Conservation (phyloP, 805 yeast genomes). For the Candida tammaniensis region DNA sequence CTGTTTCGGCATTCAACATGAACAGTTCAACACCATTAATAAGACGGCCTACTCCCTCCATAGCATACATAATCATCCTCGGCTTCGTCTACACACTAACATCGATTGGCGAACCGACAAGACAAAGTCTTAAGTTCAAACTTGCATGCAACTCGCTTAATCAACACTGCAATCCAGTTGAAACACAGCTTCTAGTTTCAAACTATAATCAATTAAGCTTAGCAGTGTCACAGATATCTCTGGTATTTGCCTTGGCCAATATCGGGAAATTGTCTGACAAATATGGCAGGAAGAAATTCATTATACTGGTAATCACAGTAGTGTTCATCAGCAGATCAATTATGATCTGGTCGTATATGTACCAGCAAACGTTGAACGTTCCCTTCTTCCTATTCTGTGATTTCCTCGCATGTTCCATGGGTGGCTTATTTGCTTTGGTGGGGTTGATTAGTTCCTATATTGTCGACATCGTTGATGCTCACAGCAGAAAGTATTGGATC, state of each 20-base stretch:
- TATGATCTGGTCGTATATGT: slow-evolving; percentile 22
- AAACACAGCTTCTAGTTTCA: slow-evolving; percentile 38
- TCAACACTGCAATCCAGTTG: slow-evolving; percentile 25
- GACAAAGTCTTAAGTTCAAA: slow-evolving; percentile 33
- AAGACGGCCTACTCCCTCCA: slow-evolving; percentile 1
- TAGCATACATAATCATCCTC: slow-evolving; percentile 4
- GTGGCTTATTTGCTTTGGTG: slow-evolving; percentile 55
- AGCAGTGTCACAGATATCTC: slow-evolving; percentile 41
- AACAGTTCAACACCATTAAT: slow-evolving; percentile 2
- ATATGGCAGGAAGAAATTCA: slow-evolving; percentile 32
- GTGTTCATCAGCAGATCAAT: slow-evolving; percentile 22
- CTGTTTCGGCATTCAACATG: too few relatives aligned
- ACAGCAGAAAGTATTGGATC: slow-evolving; percentile 51
- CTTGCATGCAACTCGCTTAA: slow-evolving; percentile 21
- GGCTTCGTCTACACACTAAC: slow-evolving; percentile 11
- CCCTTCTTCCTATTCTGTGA: slow-evolving; percentile 40
- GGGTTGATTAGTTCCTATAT: slow-evolving; percentile 65
- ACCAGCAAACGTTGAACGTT: slow-evolving; percentile 28
- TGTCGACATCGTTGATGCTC: slow-evolving; percentile 69
- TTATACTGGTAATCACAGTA: slow-evolving; percentile 17
- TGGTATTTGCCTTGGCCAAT: slow-evolving; percentile 56
- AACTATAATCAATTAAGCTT: slow-evolving; percentile 41
- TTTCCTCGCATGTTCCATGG: slow-evolving; percentile 50
- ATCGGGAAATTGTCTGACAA: slow-evolving; percentile 36
- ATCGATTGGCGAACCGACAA: slow-evolving; percentile 32